Evolutionary conservation across 345 rosid genomes (phyloP), one percentile per base, ranked within the genome.

Genomic region (Populus alba): DNA sequence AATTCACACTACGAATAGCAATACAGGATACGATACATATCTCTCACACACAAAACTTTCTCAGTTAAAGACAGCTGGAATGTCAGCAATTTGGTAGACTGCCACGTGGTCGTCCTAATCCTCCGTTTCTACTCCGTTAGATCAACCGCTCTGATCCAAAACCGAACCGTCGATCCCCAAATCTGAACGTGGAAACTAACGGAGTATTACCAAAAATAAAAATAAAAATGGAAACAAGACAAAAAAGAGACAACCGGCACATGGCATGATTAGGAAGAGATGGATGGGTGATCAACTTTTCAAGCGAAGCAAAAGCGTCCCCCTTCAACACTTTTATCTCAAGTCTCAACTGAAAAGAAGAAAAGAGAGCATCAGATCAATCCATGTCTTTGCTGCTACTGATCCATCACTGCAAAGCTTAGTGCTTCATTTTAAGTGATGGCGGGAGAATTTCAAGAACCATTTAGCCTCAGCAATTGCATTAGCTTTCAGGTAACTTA

Each of bases 361-460:
- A 53, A 53, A 20, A 53, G 8, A 6, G 18, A 20, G 59, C 31
- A 31, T 66, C 41, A 66, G 35, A 65, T 65, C 68, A 29, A 10
- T 15, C 18, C n/a, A 11, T 65, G 18, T 65, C 35, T 31, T 29
- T 6, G 68, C 31, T 62, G 45, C 45, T 59, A 9, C 3, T 63
- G 73, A 61, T 66, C 51, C n/a, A n/a, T 51, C 51, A 38, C 1
- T 35, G 20, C 35, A 75, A 66, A 67, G 79, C 9, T 45, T 25
- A 59, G 71, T 23, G 55, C 70, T 81, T 78, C 81, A 72, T 66
- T 72, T 53, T 75, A 73, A 63, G 71, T 18, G 74, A 70, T 92
- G 98, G 89, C 91, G 27, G 92, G 89, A 70, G 92, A 92, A 76
- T 77, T 87, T 76, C 87, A 89, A 85, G 94, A 92, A 7, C 87